Evolutionary conservation across 192 early-diverging fungal species (phyloP).

Genomic region (Podila epicladia): DNA sequence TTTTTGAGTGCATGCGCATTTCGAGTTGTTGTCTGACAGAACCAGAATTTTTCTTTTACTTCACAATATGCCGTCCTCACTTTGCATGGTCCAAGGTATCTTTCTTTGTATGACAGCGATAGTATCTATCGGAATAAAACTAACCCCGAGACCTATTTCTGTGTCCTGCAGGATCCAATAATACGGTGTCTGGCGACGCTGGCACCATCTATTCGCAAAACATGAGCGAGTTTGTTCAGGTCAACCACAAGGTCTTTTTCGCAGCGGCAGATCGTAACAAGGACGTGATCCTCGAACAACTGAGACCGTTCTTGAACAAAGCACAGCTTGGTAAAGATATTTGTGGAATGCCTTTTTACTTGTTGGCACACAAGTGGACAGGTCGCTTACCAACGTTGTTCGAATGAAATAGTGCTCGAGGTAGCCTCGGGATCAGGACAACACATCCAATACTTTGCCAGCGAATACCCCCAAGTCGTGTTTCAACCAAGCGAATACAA

Average conservation of each 20-base stretch:
- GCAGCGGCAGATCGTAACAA: slow-evolving; percentile 46
- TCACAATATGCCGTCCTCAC: slow-evolving; percentile 17
- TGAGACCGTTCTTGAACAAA: slow-evolving; percentile 15
- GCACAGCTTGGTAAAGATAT: slow-evolving; percentile 16
- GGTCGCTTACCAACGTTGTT: background rate
- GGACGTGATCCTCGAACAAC: slow-evolving; percentile 31
- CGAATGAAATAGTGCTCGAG: slow-evolving; percentile 22
- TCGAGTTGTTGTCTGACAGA: background rate
- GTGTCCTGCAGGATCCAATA: background rate
- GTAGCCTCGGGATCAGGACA: slow-evolving; percentile 47
- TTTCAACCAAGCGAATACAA: slow-evolving; percentile 47
- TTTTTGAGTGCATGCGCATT: background rate
- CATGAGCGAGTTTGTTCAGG: slow-evolving; percentile 46
- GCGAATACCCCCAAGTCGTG: slow-evolving; percentile 14
- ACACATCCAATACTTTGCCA: slow-evolving; percentile 32
- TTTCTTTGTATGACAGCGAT: background rate
- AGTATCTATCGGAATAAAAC: too few species aligned
- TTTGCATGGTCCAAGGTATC: slow-evolving; percentile 16
- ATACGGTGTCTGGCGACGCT: background rate
- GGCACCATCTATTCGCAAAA: slow-evolving; percentile 14
- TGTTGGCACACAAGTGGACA: background rate
- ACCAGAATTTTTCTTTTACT: background rate
- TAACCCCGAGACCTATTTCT: background rate
- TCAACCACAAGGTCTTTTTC: slow-evolving; percentile 44
- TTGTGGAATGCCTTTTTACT: background rate